Percentiles rank a stretch among this genome's conserved stretches.
Evolutionary conservation across 805 yeast genomes (phyloP).

Genomic region (Pichia cabralensis): DNA sequence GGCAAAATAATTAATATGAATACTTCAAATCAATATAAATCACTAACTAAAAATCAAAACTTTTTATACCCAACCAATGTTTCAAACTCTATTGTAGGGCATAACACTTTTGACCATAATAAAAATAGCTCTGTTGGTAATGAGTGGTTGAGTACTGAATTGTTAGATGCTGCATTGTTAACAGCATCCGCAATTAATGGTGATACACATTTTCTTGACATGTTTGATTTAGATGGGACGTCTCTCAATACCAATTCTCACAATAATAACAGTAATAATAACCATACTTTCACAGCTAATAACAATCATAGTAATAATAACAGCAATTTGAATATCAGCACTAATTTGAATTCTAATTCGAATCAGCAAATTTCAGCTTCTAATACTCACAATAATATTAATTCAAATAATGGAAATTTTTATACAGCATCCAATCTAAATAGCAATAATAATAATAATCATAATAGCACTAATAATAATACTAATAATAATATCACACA

Average conservation of each 20-base stretch:
- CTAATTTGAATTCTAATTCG: too few species aligned
- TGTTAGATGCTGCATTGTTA: constrained; percentile 60
- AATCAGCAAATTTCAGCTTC: too few species aligned
- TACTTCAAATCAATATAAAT: neutral
- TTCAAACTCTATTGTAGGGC: neutral
- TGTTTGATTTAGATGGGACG: constrained; percentile 32
- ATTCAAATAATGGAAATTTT: too few species aligned
- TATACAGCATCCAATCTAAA: too few species aligned
- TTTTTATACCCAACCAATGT: neutral
- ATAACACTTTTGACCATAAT: neutral
- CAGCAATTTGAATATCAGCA: neutral
- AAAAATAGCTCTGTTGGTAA: constrained; percentile 26
- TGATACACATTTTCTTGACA: constrained; percentile 47
- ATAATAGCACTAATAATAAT: neutral
- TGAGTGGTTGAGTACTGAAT: constrained; percentile 63
- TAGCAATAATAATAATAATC: neutral
- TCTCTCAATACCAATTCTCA: constrained; percentile 10
- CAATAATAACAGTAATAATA: neutral
- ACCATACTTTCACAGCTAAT: neutral
- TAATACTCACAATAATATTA: too few species aligned
- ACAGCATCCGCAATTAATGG: constrained; percentile 66
- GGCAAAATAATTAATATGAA: neutral
- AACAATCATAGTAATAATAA: neutral
- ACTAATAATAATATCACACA: neutral
- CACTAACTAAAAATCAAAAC: neutral